Base-by-base conservation (phyloP, 768 basidiomycete genomes). In the Leccinum incarnatum region DNA sequence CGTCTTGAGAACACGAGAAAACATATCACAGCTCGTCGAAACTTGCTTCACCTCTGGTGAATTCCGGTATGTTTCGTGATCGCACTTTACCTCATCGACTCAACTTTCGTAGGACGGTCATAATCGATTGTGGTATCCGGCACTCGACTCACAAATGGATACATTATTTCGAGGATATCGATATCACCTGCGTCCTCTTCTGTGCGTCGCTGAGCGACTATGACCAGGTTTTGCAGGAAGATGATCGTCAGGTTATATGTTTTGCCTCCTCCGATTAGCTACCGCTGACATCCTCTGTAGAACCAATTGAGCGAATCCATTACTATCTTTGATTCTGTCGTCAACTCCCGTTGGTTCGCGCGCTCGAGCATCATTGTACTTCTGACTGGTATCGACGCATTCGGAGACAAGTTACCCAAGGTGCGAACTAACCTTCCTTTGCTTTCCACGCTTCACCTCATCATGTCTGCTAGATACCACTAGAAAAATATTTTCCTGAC, bases 351-450 rank as follows among this genome's bases (percentile, higher is more conserved):
- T 32, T 9, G 45, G 57, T 32, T 59, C 51, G 3, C 15, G 23
- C 46, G 4, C 29, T 23, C 57, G 3, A 51, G 29, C 15, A 1
- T 59, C 27, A 53, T 53, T 19, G 45, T 60, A 7, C 21, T 53
- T 8, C 45, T 60, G 21, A 59, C 56, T 14, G 14, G 52, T 32
- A 11, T 53, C 8, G 59, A 40, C 1, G 3, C 9, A 8, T 58
- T 60, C 45, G 29, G 40, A 14, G 27, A 32, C 51, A 60, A 58
- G 36, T 51, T 56, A 29, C 34, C 30, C 37, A 45, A 56, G 50
- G 58, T 60, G 21, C 27, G 29, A 14, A 15, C n/a, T 30, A 23
- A 12, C 19, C 12, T 30, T 40, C 30, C 21, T 12, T 4, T 2
- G 2, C 29, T 7, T 8, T 15, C 17, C 19, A 3, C 15, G 9